These are phyloP conservation scores for Knoxia roxburghii DNA, from an alignment of 257 asterid species.

Conservation along the genomic window DNA sequence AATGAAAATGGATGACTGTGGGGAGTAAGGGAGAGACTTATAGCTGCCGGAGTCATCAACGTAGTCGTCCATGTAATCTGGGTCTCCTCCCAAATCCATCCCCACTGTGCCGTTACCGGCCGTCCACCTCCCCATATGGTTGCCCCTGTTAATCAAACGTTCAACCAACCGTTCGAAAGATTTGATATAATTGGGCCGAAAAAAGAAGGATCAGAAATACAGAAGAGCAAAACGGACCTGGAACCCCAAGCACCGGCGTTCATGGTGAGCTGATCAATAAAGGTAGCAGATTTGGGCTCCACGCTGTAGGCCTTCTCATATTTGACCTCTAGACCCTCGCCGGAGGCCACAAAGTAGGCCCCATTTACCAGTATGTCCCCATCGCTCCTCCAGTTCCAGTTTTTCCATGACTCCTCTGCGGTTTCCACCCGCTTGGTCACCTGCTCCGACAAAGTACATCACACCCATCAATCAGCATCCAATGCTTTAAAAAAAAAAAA, in stretches of 20 bases:
- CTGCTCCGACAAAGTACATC: slow-evolving; percentile 11
- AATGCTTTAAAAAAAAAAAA: no score
- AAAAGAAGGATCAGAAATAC: no score
- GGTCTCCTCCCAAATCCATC: slow-evolving; percentile 3
- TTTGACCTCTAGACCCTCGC: slow-evolving; percentile 25
- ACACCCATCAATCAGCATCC: slow-evolving; percentile 4
- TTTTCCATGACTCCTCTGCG: slow-evolving; percentile 18
- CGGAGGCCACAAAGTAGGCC: slow-evolving; percentile 36
- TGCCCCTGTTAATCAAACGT: not conserved
- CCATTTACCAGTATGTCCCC: slow-evolving; percentile 39
- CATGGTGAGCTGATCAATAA: slow-evolving; percentile 30
- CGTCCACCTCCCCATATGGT: slow-evolving; percentile 14
- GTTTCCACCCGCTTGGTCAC: slow-evolving; percentile 37
- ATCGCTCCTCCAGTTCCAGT: slow-evolving; percentile 40
- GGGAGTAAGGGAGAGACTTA: slow-evolving; percentile 14
- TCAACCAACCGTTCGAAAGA: not conserved
- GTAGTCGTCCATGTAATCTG: slow-evolving; percentile 20
- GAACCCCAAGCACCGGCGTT: slow-evolving; percentile 32
- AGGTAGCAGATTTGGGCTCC: slow-evolving; percentile 33
- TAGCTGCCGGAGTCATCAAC: slow-evolving; percentile 28
- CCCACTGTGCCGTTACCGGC: slow-evolving; percentile 16
- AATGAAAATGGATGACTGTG: slow-evolving; percentile 15
- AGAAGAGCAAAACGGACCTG: slow-evolving; percentile 9
- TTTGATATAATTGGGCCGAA: not conserved
- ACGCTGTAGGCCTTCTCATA: slow-evolving; percentile 33